These are phyloP conservation scores for Paramecium octaurelia DNA, from an alignment of 73 alveolate species.

Conservation along the genomic window DNA sequence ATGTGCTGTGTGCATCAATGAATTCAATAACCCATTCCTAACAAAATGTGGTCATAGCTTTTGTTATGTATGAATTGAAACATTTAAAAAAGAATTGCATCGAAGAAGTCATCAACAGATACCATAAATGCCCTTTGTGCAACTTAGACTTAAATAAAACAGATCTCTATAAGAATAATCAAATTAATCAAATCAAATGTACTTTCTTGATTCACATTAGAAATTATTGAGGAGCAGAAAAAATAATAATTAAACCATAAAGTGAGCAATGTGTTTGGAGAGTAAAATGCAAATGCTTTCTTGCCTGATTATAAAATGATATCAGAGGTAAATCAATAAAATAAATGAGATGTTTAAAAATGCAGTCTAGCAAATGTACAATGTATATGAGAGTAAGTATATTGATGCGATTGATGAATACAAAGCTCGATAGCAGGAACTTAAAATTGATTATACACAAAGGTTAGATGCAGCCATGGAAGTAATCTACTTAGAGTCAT, in stretches of 20 bases:
- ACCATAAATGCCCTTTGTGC: conserved; percentile 42
- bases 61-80: not conserved
- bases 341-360: not conserved
- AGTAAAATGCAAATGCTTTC: not conserved
- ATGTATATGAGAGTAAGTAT: not conserved
- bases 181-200: conserved; percentile 17
- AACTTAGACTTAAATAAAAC: not conserved
- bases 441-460: not conserved
- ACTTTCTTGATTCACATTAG: not conserved
- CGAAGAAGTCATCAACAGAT: conserved; percentile 29
- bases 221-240: not conserved
- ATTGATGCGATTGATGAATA: conserved; percentile 31
- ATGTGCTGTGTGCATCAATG: conserved; percentile 13
- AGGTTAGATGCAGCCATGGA: not conserved
- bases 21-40: not conserved
- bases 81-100: conserved; percentile 27
- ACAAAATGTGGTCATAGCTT: conserved; percentile 46
- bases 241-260: not conserved
- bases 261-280: not conserved
- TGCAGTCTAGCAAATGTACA: not conserved
- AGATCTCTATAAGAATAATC: not conserved
- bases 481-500: not conserved
- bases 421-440: not conserved
- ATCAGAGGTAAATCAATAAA: not conserved
- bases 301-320: not conserved